Evolutionary conservation across 176 grass and related monocot species (phyloP).

Genomic region (Alloteropsis semialata): DNA sequence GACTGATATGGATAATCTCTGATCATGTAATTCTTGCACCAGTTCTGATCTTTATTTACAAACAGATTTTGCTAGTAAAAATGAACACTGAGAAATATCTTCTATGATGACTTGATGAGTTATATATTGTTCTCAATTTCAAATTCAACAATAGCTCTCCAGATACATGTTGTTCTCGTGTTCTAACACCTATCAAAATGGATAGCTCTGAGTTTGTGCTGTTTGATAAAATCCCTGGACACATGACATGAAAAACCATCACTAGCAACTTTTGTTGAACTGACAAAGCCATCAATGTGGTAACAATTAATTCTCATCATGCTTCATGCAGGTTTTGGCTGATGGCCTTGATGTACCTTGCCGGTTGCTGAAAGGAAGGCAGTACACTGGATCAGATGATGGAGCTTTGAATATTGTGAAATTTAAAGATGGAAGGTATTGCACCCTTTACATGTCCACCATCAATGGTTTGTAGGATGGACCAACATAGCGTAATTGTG

Average conservation of each 20-base stretch:
- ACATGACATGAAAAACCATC: background rate
- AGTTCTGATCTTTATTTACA: background rate
- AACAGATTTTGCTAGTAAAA: background rate
- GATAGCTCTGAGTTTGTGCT: background rate
- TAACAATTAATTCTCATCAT: constrained; percentile 21
- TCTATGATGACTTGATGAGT: constrained; percentile 26
- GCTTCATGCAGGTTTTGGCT: constrained; percentile 80
- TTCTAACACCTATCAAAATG: constrained; percentile 1
- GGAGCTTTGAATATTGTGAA: constrained; percentile 89
- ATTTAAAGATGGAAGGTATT: constrained; percentile 88
- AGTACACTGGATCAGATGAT: constrained; percentile 94
- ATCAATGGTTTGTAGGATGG: constrained; percentile 8
- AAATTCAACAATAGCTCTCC: constrained; percentile 10
- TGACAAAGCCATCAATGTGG: background rate
- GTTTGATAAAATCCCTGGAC: background rate
- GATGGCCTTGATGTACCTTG: constrained; percentile 79
- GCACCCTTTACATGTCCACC: constrained; percentile 13
- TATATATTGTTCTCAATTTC: background rate
- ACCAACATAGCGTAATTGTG: background rate
- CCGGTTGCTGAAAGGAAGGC: constrained; percentile 89
- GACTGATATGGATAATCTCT: background rate
- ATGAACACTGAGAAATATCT: constrained; percentile 5
- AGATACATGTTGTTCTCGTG: background rate
- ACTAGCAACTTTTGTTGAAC: background rate
- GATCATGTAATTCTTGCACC: background rate